Evolutionary conservation across 192 early-diverging fungal species (phyloP).

Genomic region (Globomyces pollinis-pini): DNA sequence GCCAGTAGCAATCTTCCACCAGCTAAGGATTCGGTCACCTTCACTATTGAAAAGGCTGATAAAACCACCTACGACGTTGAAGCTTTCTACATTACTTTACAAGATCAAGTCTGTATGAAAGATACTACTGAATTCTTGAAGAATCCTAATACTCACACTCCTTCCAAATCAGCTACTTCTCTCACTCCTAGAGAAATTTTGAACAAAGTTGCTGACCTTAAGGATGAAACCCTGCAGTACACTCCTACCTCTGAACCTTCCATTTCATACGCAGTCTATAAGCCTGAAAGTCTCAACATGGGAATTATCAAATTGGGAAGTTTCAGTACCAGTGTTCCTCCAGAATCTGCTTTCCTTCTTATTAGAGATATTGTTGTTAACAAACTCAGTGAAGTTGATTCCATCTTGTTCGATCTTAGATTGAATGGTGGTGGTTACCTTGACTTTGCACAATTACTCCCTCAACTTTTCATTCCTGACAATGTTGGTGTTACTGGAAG

Average conservation of each 20-base stretch:
- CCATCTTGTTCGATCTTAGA: constrained; percentile 17
- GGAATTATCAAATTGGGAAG: constrained; percentile 11
- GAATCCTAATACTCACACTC: too few species aligned
- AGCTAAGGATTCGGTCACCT: constrained; percentile 10
- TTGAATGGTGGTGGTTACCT: constrained; percentile 20
- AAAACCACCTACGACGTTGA: constrained; percentile 10
- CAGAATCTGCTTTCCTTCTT: too few species aligned
- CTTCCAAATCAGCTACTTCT: too few species aligned
- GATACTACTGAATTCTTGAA: too few species aligned
- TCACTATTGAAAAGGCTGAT: neutral
- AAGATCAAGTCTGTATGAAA: too few species aligned
- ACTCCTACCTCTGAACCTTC: too few species aligned
- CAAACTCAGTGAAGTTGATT: constrained; percentile 17
- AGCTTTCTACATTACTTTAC: too few species aligned
- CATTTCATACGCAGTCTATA: constrained; percentile 14
- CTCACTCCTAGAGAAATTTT: too few species aligned
- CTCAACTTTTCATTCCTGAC: constrained; percentile 13
- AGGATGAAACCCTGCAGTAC: too few species aligned
- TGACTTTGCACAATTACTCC: constrained; percentile 9
- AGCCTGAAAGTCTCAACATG: constrained; percentile 11
- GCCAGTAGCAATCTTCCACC: constrained; percentile 11
- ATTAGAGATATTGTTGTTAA: neutral
- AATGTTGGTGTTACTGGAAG: constrained; percentile 2
- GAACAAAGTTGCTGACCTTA: too few species aligned
- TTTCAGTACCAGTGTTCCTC: constrained; percentile 6